phyloP scores from a whole-genome alignment of 164 flowering plant species.

The Magnolia changhungtana region DNA sequence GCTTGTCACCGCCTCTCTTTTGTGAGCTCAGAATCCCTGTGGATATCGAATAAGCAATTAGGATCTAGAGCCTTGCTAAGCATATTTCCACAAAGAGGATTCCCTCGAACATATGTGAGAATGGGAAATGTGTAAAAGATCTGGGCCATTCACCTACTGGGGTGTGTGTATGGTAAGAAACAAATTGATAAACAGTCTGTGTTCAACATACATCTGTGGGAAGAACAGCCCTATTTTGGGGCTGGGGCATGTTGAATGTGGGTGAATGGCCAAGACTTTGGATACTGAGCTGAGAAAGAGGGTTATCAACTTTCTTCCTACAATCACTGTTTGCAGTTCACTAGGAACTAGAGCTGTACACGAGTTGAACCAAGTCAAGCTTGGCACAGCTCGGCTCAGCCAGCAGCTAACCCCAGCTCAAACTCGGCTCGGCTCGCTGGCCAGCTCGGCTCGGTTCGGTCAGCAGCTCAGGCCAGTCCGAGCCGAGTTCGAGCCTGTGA shows the following conservation, averaged over 20 bases:
- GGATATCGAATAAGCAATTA: conserved; percentile 1
- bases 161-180: not conserved
- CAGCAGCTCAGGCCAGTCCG: no score
- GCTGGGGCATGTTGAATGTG: not conserved
- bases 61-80: not conserved
- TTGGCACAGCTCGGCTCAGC: no score
- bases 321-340: not conserved
- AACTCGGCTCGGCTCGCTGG: no score
- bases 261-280: not conserved
- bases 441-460: no score
- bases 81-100: not conserved
- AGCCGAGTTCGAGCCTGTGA: no score
- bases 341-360: no score
- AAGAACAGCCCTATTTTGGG: not conserved
- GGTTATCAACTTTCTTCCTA: not conserved
- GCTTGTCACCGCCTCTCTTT: conserved; percentile 19
- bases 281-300: no score
- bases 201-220: not conserved
- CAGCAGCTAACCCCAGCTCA: no score
- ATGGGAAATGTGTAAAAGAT: not conserved
- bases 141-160: not conserved
- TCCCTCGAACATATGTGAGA: not conserved
- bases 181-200: not conserved
- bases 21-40: conserved; percentile 58
- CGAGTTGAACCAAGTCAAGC: no score